Percentiles rank a stretch among this genome's conserved stretches.
Evolutionary conservation across 805 yeast genomes (phyloP).

Genomic region (Starmerella cellae): DNA sequence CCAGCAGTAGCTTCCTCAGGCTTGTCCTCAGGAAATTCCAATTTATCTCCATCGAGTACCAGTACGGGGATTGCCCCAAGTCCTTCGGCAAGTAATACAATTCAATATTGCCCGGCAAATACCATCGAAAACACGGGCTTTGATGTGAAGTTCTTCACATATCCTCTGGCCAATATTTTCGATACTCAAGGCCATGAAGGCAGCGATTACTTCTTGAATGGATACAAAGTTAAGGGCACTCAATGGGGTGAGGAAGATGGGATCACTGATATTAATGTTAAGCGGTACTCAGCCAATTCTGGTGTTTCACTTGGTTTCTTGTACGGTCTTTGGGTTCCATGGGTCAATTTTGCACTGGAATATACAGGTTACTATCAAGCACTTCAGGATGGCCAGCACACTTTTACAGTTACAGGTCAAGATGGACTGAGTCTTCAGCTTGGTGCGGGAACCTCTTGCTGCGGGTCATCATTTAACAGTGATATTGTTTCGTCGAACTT

Average conservation of each 20-base stretch:
- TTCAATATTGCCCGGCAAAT: no score
- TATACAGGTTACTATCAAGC: background rate
- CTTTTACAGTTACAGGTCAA: background rate
- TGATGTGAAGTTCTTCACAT: background rate
- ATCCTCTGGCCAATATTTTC: background rate
- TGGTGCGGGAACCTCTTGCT: background rate
- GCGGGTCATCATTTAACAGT: background rate
- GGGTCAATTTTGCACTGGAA: background rate
- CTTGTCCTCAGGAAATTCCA: no score
- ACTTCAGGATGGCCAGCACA: background rate
- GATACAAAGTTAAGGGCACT: background rate
- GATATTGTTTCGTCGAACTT: background rate
- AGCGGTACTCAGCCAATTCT: background rate
- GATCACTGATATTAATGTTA: background rate
- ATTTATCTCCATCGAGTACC: no score
- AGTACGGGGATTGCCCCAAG: no score
- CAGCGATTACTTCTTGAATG: background rate
- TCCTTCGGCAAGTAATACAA: no score
- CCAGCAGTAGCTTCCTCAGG: no score
- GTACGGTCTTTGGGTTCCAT: background rate
- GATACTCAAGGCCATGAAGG: background rate
- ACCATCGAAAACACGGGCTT: background rate
- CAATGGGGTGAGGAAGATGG: background rate
- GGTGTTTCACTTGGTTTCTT: background rate
- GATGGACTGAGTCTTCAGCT: slow-evolving; percentile 1